Conservation (phyloP, 805 yeast genomes). For the Blastobotrys terrestris region DNA sequence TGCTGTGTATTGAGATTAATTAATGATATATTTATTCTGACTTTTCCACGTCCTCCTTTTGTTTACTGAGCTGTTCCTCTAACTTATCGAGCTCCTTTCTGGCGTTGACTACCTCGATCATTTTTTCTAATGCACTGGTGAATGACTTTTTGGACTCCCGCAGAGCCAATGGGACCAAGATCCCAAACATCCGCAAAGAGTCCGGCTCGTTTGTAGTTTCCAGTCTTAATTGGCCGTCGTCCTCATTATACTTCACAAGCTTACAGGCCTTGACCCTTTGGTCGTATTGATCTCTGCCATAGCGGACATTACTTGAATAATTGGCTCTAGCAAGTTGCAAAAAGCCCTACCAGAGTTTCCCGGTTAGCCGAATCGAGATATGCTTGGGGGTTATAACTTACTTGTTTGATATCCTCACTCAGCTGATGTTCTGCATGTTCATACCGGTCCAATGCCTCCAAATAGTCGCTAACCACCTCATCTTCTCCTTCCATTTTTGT, state of each 20-base stretch:
- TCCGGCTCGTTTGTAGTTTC: slow-evolving; percentile 20
- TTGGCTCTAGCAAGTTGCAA: slow-evolving; percentile 43
- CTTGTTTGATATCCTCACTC: slow-evolving; percentile 5
- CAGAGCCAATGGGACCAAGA: slow-evolving; percentile 40
- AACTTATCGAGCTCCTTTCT: slow-evolving; percentile 4
- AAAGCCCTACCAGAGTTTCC: slow-evolving; percentile 32
- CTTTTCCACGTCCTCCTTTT: not conserved
- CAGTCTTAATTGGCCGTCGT: not conserved
- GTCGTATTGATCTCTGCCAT: slow-evolving; percentile 41
- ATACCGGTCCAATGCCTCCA: slow-evolving; percentile 14
- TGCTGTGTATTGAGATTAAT: not conserved
- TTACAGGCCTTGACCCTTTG: slow-evolving; percentile 26
- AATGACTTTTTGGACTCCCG: slow-evolving; percentile 37
- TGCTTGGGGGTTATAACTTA: slow-evolving; percentile 1
- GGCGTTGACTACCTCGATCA: slow-evolving; percentile 12
- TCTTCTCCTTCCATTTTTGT: slow-evolving; percentile 3
- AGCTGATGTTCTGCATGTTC: slow-evolving; percentile 4
- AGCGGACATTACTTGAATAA: slow-evolving; percentile 30
- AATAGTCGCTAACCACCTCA: slow-evolving; percentile 7
- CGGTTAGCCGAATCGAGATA: too few species aligned
- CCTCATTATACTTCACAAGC: slow-evolving; percentile 9
- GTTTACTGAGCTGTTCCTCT: not conserved
- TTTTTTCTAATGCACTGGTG: slow-evolving; percentile 25
- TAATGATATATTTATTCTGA: not conserved
- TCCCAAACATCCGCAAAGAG: slow-evolving; percentile 44